phyloP scores from a whole-genome alignment of 176 grass and related monocot species.

The Oryza longistaminata region DNA sequence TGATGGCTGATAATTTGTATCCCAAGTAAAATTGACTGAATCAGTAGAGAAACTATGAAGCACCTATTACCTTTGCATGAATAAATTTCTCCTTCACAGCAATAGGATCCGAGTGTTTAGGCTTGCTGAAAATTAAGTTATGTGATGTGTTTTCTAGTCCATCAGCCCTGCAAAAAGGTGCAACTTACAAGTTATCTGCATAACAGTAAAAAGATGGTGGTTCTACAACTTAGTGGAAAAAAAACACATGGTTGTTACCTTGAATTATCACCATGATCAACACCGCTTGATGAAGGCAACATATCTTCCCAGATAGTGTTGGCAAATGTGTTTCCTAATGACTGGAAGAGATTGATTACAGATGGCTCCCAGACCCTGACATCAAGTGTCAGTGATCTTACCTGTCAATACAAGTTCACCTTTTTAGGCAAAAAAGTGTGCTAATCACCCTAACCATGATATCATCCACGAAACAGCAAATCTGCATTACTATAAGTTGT shows the following conservation, averaged over 20 bases:
- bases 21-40: constrained; percentile 17
- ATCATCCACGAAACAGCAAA: background rate
- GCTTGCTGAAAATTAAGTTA: constrained; percentile 54
- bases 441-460: constrained; percentile 8
- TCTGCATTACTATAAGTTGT: background rate
- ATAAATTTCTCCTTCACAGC: constrained; percentile 98
- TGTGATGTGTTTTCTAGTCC: constrained; percentile 51
- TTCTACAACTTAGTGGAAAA: constrained; percentile 17
- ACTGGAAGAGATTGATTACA: constrained; percentile 97
- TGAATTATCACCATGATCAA: constrained; percentile 52
- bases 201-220: constrained; percentile 21
- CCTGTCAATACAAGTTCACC: constrained; percentile 54
- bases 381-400: constrained; percentile 98
- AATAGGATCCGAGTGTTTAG: constrained; percentile 84
- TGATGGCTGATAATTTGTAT: background rate
- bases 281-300: constrained; percentile 50
- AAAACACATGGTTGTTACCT: constrained; percentile 51
- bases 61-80: constrained; percentile 99
- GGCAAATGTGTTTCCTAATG: constrained; percentile 87
- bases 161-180: constrained; percentile 51
- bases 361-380: constrained; percentile 96
- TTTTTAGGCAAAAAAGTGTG: constrained; percentile 32
- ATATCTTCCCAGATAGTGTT: constrained; percentile 94
- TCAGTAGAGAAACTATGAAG: background rate
- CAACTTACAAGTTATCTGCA: constrained; percentile 33